phyloP scores from a whole-genome alignment of 2,329 filamentous ascomycete species.

The Madurella mycetomatis region DNA sequence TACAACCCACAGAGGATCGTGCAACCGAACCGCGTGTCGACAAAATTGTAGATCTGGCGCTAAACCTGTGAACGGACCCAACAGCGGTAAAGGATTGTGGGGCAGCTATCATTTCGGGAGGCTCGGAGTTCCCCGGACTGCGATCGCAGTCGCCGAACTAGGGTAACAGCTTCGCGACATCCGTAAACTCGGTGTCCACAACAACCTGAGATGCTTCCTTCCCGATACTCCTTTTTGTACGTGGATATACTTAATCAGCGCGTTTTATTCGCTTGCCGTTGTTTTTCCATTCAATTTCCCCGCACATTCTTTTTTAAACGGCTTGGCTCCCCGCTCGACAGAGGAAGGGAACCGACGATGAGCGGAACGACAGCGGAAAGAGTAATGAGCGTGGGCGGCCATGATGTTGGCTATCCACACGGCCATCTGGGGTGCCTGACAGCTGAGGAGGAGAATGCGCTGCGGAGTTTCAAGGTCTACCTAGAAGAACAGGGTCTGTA shows the following conservation, averaged over 20 bases:
- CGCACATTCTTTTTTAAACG: background rate
- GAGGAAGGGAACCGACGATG: conserved; percentile 1
- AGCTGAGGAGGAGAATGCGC: conserved; percentile 59
- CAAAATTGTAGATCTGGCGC: background rate
- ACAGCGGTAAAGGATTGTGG: background rate
- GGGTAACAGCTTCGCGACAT: background rate
- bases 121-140: background rate
- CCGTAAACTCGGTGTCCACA: background rate
- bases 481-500: conserved; percentile 63
- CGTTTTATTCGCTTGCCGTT: no score
- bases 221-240: no score
- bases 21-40: no score
- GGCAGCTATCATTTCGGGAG: conserved; percentile 5
- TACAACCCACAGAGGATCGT: no score
- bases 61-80: background rate
- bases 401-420: conserved; percentile 55
- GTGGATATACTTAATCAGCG: no score
- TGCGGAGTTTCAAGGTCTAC: conserved; percentile 67
- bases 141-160: background rate
- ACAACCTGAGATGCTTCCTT: no score
- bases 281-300: background rate
- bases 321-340: background rate
- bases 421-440: conserved; percentile 80
- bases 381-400: conserved; percentile 22
- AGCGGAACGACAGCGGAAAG: conserved; percentile 9